Evolutionary conservation across 1,139 yeast species (phyloP).

Genomic region (Saccharomycopsis phalli): DNA sequence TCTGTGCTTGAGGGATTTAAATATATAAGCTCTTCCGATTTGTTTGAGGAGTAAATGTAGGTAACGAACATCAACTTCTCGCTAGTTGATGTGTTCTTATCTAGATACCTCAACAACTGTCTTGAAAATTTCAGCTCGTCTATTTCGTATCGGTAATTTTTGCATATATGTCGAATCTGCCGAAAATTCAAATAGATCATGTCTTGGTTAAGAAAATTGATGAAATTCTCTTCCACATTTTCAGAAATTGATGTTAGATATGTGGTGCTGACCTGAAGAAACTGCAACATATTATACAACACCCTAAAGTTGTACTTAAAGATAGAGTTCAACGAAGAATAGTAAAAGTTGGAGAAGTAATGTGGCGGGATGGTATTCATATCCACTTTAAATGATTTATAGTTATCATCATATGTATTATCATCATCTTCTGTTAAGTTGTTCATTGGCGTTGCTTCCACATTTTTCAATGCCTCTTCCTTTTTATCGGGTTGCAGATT

Average conservation of each 20-base stretch:
- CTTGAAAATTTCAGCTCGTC: conserved; percentile 60
- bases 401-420: not conserved
- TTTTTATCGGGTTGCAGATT: no score
- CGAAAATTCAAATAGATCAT: conserved; percentile 57
- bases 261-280: conserved; percentile 19
- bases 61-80: conserved; percentile 7
- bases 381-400: conserved; percentile 5
- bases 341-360: conserved; percentile 16
- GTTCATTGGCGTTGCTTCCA: conserved; percentile 8
- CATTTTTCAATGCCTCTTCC: conserved; percentile 4
- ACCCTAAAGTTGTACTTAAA: conserved; percentile 14
- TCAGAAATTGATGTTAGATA: conserved; percentile 32
- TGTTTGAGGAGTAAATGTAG: not conserved
- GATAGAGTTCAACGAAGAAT: conserved; percentile 12
- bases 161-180: conserved; percentile 63
- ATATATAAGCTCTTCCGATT: conserved; percentile 17
- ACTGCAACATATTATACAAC: conserved; percentile 17
- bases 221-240: conserved; percentile 36
- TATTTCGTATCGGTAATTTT: conserved; percentile 77
- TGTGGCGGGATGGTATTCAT: conserved; percentile 2
- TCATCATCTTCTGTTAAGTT: conserved; percentile 8
- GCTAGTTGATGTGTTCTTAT: conserved; percentile 23
- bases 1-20: conserved; percentile 22
- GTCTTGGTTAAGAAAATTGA: conserved; percentile 35
- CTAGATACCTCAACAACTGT: conserved; percentile 28